Percentiles rank a stretch among this genome's conserved stretches.
Conservation (phyloP, 139 green algal species). For the Haematococcus lacustris region DNA sequence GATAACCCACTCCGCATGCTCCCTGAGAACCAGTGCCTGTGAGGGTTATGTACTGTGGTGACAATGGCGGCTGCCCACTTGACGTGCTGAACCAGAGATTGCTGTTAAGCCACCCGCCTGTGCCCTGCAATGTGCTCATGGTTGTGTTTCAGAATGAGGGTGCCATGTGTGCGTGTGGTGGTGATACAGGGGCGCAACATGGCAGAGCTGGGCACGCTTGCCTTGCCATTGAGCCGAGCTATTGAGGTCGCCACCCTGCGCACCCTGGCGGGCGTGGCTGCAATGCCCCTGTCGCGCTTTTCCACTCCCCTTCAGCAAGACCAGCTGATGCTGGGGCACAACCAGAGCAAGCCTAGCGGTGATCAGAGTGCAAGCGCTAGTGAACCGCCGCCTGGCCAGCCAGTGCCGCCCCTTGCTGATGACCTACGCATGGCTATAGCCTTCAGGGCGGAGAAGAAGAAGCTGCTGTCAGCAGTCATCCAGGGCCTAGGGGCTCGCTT, state of each 20-base stretch:
- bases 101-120: not conserved
- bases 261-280: conserved; percentile 42
- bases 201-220: conserved; percentile 12
- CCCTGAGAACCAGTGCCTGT: not conserved
- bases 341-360: too few relatives aligned
- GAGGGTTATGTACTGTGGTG: not conserved
- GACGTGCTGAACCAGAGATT: not conserved
- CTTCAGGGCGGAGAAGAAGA: too few relatives aligned
- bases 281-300: conserved; percentile 50
- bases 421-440: too few relatives aligned
- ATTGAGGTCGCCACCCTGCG: conserved; percentile 39
- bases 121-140: not conserved
- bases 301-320: conserved; percentile 46
- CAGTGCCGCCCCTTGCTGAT: too few relatives aligned
- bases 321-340: conserved; percentile 31
- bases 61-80: not conserved
- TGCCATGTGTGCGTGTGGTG: not conserved
- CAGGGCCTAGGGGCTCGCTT: too few relatives aligned
- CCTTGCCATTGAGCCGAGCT: conserved; percentile 16
- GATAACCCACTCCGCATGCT: not conserved
- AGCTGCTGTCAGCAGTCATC: too few relatives aligned
- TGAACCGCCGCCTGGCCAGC: too few relatives aligned
- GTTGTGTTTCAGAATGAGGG: not conserved
- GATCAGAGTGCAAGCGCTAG: too few relatives aligned
- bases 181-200: conserved; percentile 22